Base-by-base conservation (phyloP, 164 flowering plant species). In the Macadamia integrifolia region DNA sequence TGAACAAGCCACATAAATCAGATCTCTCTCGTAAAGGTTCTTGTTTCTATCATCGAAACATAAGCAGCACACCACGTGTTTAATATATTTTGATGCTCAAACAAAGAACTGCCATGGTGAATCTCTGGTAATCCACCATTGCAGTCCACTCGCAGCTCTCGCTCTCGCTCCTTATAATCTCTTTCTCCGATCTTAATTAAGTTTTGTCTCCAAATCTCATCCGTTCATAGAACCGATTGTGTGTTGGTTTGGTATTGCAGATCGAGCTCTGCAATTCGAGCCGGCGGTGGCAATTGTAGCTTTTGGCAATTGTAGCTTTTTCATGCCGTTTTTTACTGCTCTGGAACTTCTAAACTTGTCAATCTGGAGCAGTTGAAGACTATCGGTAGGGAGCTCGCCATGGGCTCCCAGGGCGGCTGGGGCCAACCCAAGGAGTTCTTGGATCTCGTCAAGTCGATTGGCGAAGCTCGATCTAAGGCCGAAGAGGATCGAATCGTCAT, bases 351-450 rank as follows among this genome's bases (percentile, higher is more conserved):
- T 62, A 67, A 44, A 35, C 65, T 49, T 6, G 61, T 42, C 71
- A 76, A 75, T 55, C 76, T 93, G 98, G 97, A 93, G 97, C 99
- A 94, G 76, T 71, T 94, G 69, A 89, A 90, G 76, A 89, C 88
- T 28, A 87, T 94, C 65, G 99, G 99, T 0, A 70, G 98, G 85
- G 99, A 94, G 90, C 95, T 94, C 70, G 98, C 99, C n/a, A 94
- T 94, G 98, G 92, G 97, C 71, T 90, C 97, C 71, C 91, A 86
- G 52, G 93, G 89, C 6, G 97, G 93, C 6, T 89, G 90, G 78
- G 92, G 93, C 10, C 91, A 92, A 62, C 90, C 99, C 35, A 92
- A 89, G 74, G 99, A 92, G 72, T 95, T 92, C 70, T 77, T 95
- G 18, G 99, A 95, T 76, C 86, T 95, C 43, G 87, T 95, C 55